Percentiles rank a stretch among this genome's conserved stretches.
Evolutionary conservation across 306 rosid species (phyloP).

Genomic region (Inga laurina): DNA sequence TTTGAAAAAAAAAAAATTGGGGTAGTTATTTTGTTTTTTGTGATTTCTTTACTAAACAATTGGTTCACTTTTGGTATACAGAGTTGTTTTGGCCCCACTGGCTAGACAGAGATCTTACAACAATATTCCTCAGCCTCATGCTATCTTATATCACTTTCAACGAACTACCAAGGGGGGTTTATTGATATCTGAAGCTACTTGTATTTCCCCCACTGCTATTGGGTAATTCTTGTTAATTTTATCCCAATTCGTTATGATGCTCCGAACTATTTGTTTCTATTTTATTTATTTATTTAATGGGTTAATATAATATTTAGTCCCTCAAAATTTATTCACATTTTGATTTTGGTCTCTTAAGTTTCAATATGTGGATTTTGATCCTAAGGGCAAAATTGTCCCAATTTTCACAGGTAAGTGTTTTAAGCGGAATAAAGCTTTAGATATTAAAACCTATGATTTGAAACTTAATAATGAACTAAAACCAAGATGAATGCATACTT

Average conservation of each 20-base stretch:
- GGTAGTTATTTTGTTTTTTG: neutral
- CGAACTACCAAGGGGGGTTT: constrained; percentile 53
- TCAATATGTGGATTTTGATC: no score
- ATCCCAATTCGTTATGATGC: neutral
- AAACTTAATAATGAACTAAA: no score
- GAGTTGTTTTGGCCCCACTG: constrained; percentile 56
- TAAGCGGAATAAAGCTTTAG: no score
- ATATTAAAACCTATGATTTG: no score
- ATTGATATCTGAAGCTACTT: constrained; percentile 53
- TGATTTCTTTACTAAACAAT: no score
- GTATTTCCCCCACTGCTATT: constrained; percentile 51
- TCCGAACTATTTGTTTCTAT: neutral
- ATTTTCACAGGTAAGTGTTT: no score
- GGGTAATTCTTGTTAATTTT: constrained; percentile 39
- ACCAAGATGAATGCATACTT: no score
- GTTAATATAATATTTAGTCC: no score
- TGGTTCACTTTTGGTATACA: constrained; percentile 11
- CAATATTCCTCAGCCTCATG: constrained; percentile 56
- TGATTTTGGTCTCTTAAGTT: no score
- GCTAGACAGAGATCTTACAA: constrained; percentile 44
- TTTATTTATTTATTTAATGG: neutral
- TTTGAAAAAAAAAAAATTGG: neutral
- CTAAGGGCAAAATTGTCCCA: no score
- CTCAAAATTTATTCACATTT: no score
- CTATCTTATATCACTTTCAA: constrained; percentile 60